phyloP scores from a whole-genome alignment of 2,329 filamentous ascomycete species.

The Zymoseptoria ardabiliae region DNA sequence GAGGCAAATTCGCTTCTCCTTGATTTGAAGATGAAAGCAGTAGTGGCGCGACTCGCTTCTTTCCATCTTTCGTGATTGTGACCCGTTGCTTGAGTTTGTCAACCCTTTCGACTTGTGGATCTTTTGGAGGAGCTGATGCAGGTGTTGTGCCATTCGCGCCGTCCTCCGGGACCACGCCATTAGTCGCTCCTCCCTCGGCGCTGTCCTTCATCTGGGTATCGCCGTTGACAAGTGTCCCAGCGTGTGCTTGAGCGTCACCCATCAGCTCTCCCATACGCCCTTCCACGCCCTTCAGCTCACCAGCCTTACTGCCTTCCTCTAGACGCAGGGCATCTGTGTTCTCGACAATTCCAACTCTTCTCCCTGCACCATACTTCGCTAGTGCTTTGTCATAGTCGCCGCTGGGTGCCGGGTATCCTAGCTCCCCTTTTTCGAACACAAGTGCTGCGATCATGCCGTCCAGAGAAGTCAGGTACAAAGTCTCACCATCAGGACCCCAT shows the following conservation, averaged over 20 bases:
- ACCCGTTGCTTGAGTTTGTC: constrained; percentile 80
- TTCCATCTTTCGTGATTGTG: constrained; percentile 92
- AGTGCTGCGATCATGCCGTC: constrained; percentile 81
- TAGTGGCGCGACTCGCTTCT: constrained; percentile 87
- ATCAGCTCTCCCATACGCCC: constrained; percentile 97
- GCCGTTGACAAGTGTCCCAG: constrained; percentile 37
- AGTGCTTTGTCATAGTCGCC: constrained; percentile 90
- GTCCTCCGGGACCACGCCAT: constrained; percentile 15
- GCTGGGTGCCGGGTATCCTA: constrained; percentile 78
- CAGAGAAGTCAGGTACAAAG: constrained; percentile 75
- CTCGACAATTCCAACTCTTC: constrained; percentile 86
- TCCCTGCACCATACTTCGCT: constrained; percentile 82
- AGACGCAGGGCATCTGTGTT: constrained; percentile 81
- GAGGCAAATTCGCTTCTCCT: constrained; percentile 79
- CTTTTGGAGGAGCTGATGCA: constrained; percentile 31
- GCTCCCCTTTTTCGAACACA: constrained; percentile 75
- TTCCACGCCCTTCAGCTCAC: constrained; percentile 81
- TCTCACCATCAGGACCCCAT: constrained; percentile 88
- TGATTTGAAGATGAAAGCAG: constrained; percentile 78
- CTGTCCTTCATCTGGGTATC: constrained; percentile 40
- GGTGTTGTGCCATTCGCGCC: constrained; percentile 40
- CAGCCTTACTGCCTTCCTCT: constrained; percentile 81
- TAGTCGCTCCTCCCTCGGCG: constrained; percentile 9
- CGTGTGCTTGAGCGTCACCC: constrained; percentile 65
- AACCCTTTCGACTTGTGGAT: constrained; percentile 52